phyloP scores from a whole-genome alignment of 2,329 filamentous ascomycete species.

The Torrubiellomyces zombiae region DNA sequence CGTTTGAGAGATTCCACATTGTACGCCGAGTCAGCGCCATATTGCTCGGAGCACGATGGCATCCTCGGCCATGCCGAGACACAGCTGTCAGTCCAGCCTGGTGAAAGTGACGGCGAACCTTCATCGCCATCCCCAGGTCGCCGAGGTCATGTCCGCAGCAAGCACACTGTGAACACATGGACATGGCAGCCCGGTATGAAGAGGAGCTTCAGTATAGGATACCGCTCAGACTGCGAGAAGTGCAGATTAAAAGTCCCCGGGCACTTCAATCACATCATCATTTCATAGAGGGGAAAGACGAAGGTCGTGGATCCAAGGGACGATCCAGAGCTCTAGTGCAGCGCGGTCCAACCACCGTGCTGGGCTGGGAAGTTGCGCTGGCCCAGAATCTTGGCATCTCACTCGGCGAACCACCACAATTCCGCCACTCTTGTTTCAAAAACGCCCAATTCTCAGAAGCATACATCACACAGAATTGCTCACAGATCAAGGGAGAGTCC shows the following conservation, averaged over 20 bases:
- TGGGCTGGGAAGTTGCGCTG: conserved; percentile 6
- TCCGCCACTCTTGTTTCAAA: not conserved
- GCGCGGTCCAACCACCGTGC: conserved; percentile 10
- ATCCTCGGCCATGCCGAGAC: conserved; percentile 18
- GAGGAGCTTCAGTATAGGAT: conserved; percentile 62
- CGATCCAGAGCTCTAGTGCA: conserved; percentile 10
- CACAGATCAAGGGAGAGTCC: too few species aligned
- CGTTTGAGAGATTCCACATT: too few species aligned
- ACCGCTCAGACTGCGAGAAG: conserved; percentile 62
- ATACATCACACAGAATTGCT: too few species aligned
- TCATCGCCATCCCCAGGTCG: conserved; percentile 30
- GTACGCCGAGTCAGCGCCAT: too few species aligned
- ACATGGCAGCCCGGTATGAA: conserved; percentile 48
- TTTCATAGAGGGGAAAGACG: conserved; percentile 29
- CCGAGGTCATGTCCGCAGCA: conserved; percentile 39
- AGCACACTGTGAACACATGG: conserved; percentile 44
- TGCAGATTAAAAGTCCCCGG: conserved; percentile 59
- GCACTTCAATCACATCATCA: conserved; percentile 67
- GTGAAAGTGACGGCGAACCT: conserved; percentile 18
- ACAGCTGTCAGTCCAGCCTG: conserved; percentile 8
- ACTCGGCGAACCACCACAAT: too few species aligned
- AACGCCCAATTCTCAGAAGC: too few species aligned
- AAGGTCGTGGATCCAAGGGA: conserved; percentile 10
- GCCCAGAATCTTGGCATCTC: too few species aligned
- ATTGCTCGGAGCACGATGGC: conserved; percentile 16